These are phyloP conservation scores for Allium sativum DNA, from an alignment of 106 monocot genomes.

Conservation along the genomic window DNA sequence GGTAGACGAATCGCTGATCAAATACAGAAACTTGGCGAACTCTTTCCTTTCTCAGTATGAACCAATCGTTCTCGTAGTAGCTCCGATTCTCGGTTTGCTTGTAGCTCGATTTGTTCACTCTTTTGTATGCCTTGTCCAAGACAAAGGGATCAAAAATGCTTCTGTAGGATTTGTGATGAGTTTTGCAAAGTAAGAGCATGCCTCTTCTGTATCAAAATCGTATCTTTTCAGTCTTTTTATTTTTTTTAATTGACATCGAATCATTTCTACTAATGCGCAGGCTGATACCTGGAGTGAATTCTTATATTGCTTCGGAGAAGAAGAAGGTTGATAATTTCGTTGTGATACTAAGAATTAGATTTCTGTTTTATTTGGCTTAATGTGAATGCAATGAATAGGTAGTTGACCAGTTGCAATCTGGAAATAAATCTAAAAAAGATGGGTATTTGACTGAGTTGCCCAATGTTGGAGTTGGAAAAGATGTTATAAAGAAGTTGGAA, in stretches of 20 bases:
- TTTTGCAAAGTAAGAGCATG: constrained; percentile 37
- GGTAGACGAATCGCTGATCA: constrained; percentile 21
- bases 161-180: constrained; percentile 37
- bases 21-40: constrained; percentile 42
- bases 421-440: constrained; percentile 41
- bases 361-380: not conserved
- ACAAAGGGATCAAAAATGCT: constrained; percentile 42
- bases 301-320: constrained; percentile 79
- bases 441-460: constrained; percentile 67
- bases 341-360: not conserved
- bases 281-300: constrained; percentile 62
- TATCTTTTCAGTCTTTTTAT: not conserved
- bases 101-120: constrained; percentile 44
- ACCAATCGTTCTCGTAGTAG: constrained; percentile 57
- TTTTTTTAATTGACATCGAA: constrained; percentile 10
- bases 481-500: constrained; percentile 47
- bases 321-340: constrained; percentile 39
- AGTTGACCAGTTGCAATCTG: constrained; percentile 67
- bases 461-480: constrained; percentile 54
- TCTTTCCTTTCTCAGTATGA: constrained; percentile 60
- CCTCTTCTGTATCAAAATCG: too few relatives aligned
- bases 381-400: constrained; percentile 25
- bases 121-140: constrained; percentile 23
- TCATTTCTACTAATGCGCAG: constrained; percentile 25
- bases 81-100: constrained; percentile 48